A percentile compares a stretch with the other conserved stretches of the same genome.
Conservation (phyloP, 495 filamentous ascomycete genomes). For the Copromyces sp. region DNA sequence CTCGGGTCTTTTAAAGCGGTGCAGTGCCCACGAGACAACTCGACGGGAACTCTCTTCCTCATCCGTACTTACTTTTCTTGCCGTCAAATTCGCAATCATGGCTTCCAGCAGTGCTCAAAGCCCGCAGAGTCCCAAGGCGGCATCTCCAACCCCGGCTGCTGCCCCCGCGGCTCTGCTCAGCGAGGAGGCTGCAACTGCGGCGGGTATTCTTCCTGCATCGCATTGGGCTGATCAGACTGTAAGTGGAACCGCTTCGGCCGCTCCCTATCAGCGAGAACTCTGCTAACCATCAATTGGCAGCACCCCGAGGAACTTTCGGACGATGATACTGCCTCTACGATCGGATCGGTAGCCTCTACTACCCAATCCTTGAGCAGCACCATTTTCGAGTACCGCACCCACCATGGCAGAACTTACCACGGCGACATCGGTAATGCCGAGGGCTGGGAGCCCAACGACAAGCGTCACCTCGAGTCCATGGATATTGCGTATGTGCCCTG, state of each 20-base stretch:
- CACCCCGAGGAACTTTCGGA: neutral
- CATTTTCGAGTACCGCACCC: constrained; percentile 35
- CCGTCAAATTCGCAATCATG: neutral
- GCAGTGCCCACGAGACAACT: no score
- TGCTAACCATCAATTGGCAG: neutral
- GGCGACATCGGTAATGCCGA: constrained; percentile 7
- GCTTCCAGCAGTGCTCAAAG: neutral
- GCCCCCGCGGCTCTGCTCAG: neutral
- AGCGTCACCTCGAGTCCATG: constrained; percentile 10
- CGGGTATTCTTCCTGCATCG: constrained; percentile 1
- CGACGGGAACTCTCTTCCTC: no score
- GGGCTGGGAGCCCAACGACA: constrained; percentile 19
- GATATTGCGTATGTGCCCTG: constrained; percentile 8
- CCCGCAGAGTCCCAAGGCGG: neutral
- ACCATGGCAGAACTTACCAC: constrained; percentile 32
- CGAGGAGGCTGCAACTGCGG: neutral
- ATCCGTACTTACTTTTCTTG: neutral
- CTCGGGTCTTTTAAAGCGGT: no score
- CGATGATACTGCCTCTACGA: neutral
- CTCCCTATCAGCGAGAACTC: neutral
- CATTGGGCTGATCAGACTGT: neutral
- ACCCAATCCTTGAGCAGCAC: constrained; percentile 36
- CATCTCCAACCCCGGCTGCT: neutral
- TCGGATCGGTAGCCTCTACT: neutral
- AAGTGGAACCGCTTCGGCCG: neutral